Percentiles rank a stretch among this genome's conserved stretches.
These are phyloP conservation scores for Neurospora crassa DNA, from an alignment of 2,329 filamentous ascomycete species.

Conservation along the genomic window DNA sequence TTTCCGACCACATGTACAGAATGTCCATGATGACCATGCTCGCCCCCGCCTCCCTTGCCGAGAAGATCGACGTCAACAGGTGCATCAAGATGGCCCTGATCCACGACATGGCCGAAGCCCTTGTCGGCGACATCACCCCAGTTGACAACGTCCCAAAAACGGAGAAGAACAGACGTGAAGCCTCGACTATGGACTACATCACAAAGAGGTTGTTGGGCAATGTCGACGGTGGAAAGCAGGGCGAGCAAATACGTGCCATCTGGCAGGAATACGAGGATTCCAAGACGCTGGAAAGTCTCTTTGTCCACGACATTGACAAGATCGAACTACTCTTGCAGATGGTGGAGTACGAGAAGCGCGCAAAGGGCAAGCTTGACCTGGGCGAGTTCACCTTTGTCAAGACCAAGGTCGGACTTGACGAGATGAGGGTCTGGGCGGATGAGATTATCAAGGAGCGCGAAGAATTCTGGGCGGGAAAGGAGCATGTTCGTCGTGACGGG, in stretches of 20 bases:
- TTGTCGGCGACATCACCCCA: slow-evolving; percentile 95
- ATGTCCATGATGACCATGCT: slow-evolving; percentile 97
- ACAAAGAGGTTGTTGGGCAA: slow-evolving; percentile 61
- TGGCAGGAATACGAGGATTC: slow-evolving; percentile 97
- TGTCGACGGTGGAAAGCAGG: slow-evolving; percentile 58
- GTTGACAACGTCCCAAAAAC: slow-evolving; percentile 75
- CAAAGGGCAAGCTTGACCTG: slow-evolving; percentile 59
- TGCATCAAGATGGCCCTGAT: slow-evolving; percentile 95
- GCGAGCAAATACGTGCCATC: slow-evolving; percentile 61
- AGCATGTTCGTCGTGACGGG: slow-evolving; percentile 36
- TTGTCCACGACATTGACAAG: slow-evolving; percentile 97
- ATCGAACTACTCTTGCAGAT: slow-evolving; percentile 91
- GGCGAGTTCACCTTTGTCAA: slow-evolving; percentile 81
- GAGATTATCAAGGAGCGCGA: slow-evolving; percentile 69
- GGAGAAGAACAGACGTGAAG: slow-evolving; percentile 84
- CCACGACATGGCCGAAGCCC: slow-evolving; percentile 93
- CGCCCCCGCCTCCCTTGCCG: slow-evolving; percentile 63
- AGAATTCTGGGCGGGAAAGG: slow-evolving; percentile 54
- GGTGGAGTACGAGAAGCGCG: slow-evolving; percentile 82
- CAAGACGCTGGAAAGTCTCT: slow-evolving; percentile 71
- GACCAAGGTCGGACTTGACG: slow-evolving; percentile 59
- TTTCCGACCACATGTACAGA: slow-evolving; percentile 98
- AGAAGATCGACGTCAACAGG: slow-evolving; percentile 63
- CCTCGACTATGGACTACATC: slow-evolving; percentile 86
- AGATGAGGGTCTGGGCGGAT: slow-evolving; percentile 71